Conservation (phyloP, 192 early-diverging fungal genomes). For the Coemansia sp. region DNA sequence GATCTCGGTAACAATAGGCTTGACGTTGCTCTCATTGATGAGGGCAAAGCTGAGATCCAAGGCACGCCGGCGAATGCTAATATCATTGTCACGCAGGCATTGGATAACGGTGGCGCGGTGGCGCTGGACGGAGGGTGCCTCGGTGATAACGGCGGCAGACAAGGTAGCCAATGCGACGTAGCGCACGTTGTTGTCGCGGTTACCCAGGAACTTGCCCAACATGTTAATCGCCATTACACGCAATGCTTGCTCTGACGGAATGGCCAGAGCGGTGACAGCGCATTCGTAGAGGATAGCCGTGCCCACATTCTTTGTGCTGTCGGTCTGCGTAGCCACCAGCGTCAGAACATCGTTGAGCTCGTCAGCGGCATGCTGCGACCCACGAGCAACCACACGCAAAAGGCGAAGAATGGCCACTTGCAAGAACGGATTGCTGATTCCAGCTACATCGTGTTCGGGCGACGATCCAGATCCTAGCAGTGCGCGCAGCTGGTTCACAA, state of each 20-base stretch:
- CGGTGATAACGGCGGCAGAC: slow-evolving; percentile 85
- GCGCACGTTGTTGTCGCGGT: slow-evolving; percentile 97
- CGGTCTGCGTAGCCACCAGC: slow-evolving; percentile 95
- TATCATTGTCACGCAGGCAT: slow-evolving; percentile 93
- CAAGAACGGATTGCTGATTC: slow-evolving; percentile 97
- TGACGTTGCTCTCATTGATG: slow-evolving; percentile 92
- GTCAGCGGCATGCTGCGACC: slow-evolving; percentile 83
- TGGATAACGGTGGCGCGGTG: slow-evolving; percentile 96
- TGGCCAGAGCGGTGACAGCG: slow-evolving; percentile 95
- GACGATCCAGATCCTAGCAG: slow-evolving; percentile 85
- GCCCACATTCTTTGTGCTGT: slow-evolving; percentile 94
- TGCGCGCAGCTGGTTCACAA: slow-evolving; percentile 88
- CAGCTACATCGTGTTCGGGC: slow-evolving; percentile 95
- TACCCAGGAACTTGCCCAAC: slow-evolving; percentile 93
- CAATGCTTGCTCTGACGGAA: slow-evolving; percentile 87
- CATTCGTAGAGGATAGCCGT: slow-evolving; percentile 98
- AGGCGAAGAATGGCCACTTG: slow-evolving; percentile 93
- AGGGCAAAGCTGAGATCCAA: slow-evolving; percentile 96
- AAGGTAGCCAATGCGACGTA: slow-evolving; percentile 99
- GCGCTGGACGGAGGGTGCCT: slow-evolving; percentile 94
- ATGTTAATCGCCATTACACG: slow-evolving; percentile 97
- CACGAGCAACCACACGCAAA: slow-evolving; percentile 82
- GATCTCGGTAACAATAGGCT: slow-evolving; percentile 90
- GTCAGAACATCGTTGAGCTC: slow-evolving; percentile 97
- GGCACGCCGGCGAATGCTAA: slow-evolving; percentile 95